A percentile compares a stretch with the other conserved stretches of the same genome.
Evolutionary conservation across 192 early-diverging fungal species (phyloP).

Genomic region (Coemansia sp.): DNA sequence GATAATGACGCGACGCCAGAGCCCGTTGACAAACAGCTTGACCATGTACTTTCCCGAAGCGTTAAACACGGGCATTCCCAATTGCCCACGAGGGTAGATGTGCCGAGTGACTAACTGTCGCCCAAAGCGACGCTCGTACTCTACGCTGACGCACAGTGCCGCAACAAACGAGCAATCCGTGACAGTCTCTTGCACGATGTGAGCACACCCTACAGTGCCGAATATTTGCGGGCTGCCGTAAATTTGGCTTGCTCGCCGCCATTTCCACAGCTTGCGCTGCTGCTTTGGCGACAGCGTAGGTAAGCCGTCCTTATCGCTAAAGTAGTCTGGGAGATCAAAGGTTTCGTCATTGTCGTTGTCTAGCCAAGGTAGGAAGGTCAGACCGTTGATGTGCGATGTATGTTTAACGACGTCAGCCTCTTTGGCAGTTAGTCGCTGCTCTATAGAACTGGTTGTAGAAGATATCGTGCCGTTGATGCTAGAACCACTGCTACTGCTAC

Average conservation of each 20-base stretch:
- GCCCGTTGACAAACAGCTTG: conserved; percentile 85
- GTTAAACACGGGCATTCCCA: conserved; percentile 78
- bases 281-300: conserved; percentile 77
- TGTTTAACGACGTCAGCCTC: conserved; percentile 67
- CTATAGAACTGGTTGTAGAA: not conserved
- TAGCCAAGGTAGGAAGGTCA: conserved; percentile 76
- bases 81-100: conserved; percentile 81
- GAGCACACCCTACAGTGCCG: conserved; percentile 64
- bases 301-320: conserved; percentile 80
- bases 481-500: not conserved
- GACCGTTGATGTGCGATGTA: conserved; percentile 75
- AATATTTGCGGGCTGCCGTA: conserved; percentile 73
- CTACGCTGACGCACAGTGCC: conserved; percentile 82
- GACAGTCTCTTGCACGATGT: conserved; percentile 84
- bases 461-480: conserved; percentile 3
- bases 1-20: conserved; percentile 79
- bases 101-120: conserved; percentile 84
- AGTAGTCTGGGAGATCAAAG: conserved; percentile 59
- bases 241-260: conserved; percentile 81
- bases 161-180: conserved; percentile 97
- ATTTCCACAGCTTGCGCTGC: conserved; percentile 68
- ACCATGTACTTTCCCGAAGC: conserved; percentile 88
- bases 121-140: conserved; percentile 72
- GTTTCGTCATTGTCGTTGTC: conserved; percentile 64
- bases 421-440: conserved; percentile 28